Evolutionary conservation across 2,329 filamentous ascomycete genomes (phyloP).

Genomic region (Colletotrichum acutatum): DNA sequence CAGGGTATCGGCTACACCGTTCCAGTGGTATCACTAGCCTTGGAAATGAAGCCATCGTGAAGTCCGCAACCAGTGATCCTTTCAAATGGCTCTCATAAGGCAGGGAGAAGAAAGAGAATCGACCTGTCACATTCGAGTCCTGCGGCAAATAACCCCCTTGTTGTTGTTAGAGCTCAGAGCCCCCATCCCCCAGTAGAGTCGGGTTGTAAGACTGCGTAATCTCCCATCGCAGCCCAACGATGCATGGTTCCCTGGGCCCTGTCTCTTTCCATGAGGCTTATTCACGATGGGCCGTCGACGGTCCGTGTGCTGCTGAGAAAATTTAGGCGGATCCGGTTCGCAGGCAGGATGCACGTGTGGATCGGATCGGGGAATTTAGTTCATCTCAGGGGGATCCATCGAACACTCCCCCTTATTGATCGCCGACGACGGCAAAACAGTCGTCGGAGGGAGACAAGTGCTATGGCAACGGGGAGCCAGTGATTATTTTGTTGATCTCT

Average conservation of each 20-base stretch:
- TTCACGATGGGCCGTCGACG: not conserved
- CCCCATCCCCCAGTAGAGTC: not conserved
- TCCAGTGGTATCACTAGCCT: not conserved
- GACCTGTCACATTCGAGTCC: slow-evolving; percentile 11
- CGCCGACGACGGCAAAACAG: not conserved
- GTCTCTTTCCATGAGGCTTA: slow-evolving; percentile 7
- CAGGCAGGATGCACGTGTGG: slow-evolving; percentile 2
- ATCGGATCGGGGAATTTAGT: slow-evolving; percentile 28
- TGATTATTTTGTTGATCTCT: not conserved
- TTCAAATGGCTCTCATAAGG: not conserved
- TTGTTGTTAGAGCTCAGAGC: not conserved
- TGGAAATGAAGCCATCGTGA: slow-evolving; percentile 24
- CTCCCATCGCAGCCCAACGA: slow-evolving; percentile 26
- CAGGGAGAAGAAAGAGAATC: not conserved
- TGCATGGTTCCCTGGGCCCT: slow-evolving; percentile 16
- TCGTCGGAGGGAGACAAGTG: not conserved
- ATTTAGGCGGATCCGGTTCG: not conserved
- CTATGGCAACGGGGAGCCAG: not conserved
- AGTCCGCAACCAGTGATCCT: not conserved
- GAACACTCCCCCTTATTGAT: slow-evolving; percentile 18
- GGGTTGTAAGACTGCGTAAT: slow-evolving; percentile 6
- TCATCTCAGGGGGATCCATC: slow-evolving; percentile 15
- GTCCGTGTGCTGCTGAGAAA: not conserved
- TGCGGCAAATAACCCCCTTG: not conserved
- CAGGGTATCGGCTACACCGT: not conserved